These are phyloP conservation scores for Rutstroemia sp. DNA, from an alignment of 2,329 filamentous ascomycete species.

Conservation along the genomic window DNA sequence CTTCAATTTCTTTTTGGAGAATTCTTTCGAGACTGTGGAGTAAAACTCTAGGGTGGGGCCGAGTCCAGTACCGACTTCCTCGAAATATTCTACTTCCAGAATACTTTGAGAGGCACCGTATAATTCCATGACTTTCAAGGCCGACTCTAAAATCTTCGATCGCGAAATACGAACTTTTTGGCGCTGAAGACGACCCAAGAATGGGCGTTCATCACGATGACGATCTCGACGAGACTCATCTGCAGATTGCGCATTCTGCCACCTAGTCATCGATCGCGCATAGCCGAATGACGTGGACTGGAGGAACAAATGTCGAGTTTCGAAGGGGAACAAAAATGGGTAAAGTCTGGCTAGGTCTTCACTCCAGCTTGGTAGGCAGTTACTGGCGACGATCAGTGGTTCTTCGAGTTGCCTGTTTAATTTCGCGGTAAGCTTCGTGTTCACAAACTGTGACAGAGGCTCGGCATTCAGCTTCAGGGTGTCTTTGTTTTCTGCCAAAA, in stretches of 20 bases:
- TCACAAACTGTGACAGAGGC: constrained; percentile 89
- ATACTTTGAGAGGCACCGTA: constrained; percentile 97
- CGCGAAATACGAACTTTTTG: constrained; percentile 98
- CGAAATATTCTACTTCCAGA: constrained; percentile 95
- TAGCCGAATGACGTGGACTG: constrained; percentile 98
- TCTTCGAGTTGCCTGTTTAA: constrained; percentile 95
- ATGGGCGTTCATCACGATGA: constrained; percentile 79
- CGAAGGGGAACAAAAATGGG: constrained; percentile 95
- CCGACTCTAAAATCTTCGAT: constrained; percentile 90
- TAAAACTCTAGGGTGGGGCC: constrained; percentile 97
- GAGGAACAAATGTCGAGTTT: constrained; percentile 91
- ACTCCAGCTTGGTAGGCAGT: constrained; percentile 91
- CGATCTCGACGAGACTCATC: constrained; percentile 77
- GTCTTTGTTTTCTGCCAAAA: constrained; percentile 71
- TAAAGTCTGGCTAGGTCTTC: constrained; percentile 91
- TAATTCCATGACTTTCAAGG: constrained; percentile 96
- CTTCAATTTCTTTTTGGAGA: constrained; percentile 93
- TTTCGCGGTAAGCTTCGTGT: constrained; percentile 96
- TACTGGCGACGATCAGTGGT: constrained; percentile 92
- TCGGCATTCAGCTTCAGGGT: constrained; percentile 67
- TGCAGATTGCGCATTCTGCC: constrained; percentile 83
- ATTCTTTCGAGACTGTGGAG: constrained; percentile 93
- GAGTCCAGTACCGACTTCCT: constrained; percentile 93
- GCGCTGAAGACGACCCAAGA: constrained; percentile 82
- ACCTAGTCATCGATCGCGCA: constrained; percentile 91